Conservation (phyloP, 148 eudicot species). For the Gaultheria prostrata region DNA sequence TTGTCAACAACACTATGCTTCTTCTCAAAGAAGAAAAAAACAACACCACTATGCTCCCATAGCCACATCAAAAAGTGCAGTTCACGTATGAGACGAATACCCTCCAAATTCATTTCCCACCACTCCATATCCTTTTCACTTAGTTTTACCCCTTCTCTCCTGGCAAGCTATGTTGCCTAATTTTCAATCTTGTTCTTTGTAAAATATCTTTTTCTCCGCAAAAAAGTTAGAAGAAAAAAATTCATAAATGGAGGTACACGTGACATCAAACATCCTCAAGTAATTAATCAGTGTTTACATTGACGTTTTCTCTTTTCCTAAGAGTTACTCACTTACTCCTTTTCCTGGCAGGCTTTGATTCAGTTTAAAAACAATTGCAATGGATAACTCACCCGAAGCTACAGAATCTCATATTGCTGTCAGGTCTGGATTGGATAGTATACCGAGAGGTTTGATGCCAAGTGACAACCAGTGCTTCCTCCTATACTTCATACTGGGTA, state of each 20-base stretch:
- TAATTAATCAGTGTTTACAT: not conserved
- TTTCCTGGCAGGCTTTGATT: constrained; percentile 13
- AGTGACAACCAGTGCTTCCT: constrained; percentile 69
- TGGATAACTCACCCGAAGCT: constrained; percentile 22
- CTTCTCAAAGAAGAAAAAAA: too few species aligned
- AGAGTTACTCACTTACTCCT: not conserved
- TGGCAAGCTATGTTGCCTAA: not conserved
- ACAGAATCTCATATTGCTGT: constrained; percentile 12
- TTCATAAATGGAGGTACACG: constrained; percentile 9
- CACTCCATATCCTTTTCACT: not conserved
- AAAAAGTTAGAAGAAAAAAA: not conserved
- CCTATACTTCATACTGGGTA: constrained; percentile 67
- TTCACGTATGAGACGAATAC: not conserved
- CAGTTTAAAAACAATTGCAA: not conserved
- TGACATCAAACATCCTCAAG: not conserved
- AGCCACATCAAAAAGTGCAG: not conserved
- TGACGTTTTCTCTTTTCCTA: not conserved
- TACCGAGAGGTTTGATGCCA: constrained; percentile 21
- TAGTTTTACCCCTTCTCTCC: not conserved
- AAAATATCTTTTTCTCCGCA: not conserved
- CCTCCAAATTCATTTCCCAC: not conserved
- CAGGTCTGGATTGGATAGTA: constrained; percentile 17
- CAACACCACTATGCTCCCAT: not conserved
- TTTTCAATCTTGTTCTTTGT: not conserved
- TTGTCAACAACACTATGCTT: not conserved